Evolutionary conservation across 2,329 filamentous ascomycete species (phyloP), one percentile per base, ranked within the genome.

Genomic region (Aspergillus glaucus): DNA sequence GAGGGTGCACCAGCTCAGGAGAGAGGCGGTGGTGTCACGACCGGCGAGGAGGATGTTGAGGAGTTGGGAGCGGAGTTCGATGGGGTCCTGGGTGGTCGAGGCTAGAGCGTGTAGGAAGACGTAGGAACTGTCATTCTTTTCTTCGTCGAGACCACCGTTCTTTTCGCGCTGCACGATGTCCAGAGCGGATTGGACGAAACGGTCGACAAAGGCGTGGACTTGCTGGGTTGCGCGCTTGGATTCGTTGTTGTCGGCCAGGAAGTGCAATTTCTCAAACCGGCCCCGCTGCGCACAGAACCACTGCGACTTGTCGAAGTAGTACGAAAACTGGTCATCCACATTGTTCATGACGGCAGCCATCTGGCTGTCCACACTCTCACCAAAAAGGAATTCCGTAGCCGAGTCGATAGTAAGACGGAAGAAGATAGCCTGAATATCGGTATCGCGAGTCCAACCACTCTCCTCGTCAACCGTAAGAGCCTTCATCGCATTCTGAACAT

Each of bases 401-500:
- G 87, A 84, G 67, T 95, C 91, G 24, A 96, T 77, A 0, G 89
- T 91, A 62, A 85, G 86, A n/a, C 87, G 79, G 73, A 89, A 94
- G 70, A 95, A 86, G 47, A 95, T 74, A 52, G 90, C 81, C 55
- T 82, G 79, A 7, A 92, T 80, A 58, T 94, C 82, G 26, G 92
- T 73, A 8, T 80, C 75, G 6, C 75, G 50, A 5, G 67, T 68
- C 69, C 69, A 71, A 48, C 63, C 61, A 12, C 65, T 74, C 0
- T 78, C 77, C 1, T 77, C 76, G 7, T 40, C 37, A 47, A 81
- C 79, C 24, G 78, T 76, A 53, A 94, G 79, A 56, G 85, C 77
- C 17, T 76, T 74, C 64, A 94, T 81, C n/a, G 95, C 75, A 0
- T 81, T 79, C 61, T 87, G 77, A 21, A 91, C 79, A 63, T 95